A percentile compares a stretch with the other conserved stretches of the same genome.
Evolutionary conservation across 2,329 filamentous ascomycete genomes (phyloP).

Genomic region (Nothomitra cinnamomea): DNA sequence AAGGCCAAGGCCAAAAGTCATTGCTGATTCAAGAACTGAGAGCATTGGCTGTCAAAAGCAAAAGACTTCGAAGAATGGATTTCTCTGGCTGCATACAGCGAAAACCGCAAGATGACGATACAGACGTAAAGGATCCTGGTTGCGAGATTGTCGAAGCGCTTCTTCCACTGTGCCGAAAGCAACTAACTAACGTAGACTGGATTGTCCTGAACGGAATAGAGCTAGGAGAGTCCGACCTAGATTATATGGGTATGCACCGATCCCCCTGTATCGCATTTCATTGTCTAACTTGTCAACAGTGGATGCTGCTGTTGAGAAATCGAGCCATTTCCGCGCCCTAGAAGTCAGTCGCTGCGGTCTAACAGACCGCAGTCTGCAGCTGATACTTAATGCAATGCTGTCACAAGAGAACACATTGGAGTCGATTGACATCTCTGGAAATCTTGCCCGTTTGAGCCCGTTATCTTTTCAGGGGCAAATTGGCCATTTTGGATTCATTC

Average conservation of each 20-base stretch:
- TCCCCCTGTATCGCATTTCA: not conserved
- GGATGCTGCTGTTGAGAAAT: constrained; percentile 47
- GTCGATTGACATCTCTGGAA: constrained; percentile 48
- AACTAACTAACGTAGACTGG: constrained; percentile 55
- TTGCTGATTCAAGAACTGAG: constrained; percentile 52
- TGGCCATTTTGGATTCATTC: constrained; percentile 47
- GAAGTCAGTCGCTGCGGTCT: constrained; percentile 48
- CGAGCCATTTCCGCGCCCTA: constrained; percentile 47
- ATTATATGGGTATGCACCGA: constrained; percentile 25
- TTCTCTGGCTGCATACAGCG: constrained; percentile 45
- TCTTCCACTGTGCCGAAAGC: constrained; percentile 47
- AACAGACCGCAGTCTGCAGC: constrained; percentile 38
- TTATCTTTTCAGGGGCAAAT: constrained; percentile 49
- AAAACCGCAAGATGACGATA: constrained; percentile 31
- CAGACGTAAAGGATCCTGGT: constrained; percentile 36
- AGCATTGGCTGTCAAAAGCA: constrained; percentile 48
- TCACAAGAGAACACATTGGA: constrained; percentile 51
- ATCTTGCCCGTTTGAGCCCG: constrained; percentile 46
- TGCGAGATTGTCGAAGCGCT: constrained; percentile 54
- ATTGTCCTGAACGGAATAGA: constrained; percentile 50
- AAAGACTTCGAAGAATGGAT: constrained; percentile 43
- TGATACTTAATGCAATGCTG: constrained; percentile 45
- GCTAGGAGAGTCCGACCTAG: constrained; percentile 53
- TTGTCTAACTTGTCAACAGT: constrained; percentile 29
- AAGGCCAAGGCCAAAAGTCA: constrained; percentile 36